Base-by-base conservation (phyloP, 371 early-diverging fungal species). In the Mucor plumbeus region DNA sequence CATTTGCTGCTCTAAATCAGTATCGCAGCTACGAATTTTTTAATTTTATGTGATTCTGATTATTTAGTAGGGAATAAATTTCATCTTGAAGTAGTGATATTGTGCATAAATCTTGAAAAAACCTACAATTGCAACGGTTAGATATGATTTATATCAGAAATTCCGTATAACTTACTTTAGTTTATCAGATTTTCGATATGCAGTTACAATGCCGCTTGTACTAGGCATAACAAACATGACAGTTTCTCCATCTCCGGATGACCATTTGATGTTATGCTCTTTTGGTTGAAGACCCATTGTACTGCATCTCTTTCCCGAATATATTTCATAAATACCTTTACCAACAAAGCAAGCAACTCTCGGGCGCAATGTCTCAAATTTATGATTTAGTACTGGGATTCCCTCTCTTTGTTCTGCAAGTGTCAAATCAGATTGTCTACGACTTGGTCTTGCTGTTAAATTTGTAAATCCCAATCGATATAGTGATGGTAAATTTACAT, bases 331-430 rank as follows among this genome's bases (percentile, higher is more conserved):
- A 26, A 88, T 88, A 7, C 89, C 89, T 59, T 87, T 90, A 26
- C 94, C 90, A 11, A 93, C 84, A 76, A 92, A 93, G 64, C 91
- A 92, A 7, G 87, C 86, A 40, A 92, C 77, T 13, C 81, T 68
- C 0, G 94, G 94, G 47, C 80, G 80, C 59, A 85, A 82, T 19
- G 75, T 69, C 9, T 70, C 65, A 55, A 93, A 85, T 71, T 92
- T 93, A 21, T 77, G 78, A 13, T 81, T 80, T 36, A 92, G 72
- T n/a, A 74, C 65, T 0, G 90, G 90, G 31, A 88, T 88, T 0
- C 88, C 87, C 3, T 78, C 86, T 6, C 81, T 79, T 65, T 88
- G 86, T 65, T 93, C 94, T 0, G 65, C 61, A 13, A 70, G 61
- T 0, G 83, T 80, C 34, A 93, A 80, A 34, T 90, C 90, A 31